These are phyloP conservation scores for Silybum marianum DNA, from an alignment of 129 eudicot species.

Conservation along the genomic window DNA sequence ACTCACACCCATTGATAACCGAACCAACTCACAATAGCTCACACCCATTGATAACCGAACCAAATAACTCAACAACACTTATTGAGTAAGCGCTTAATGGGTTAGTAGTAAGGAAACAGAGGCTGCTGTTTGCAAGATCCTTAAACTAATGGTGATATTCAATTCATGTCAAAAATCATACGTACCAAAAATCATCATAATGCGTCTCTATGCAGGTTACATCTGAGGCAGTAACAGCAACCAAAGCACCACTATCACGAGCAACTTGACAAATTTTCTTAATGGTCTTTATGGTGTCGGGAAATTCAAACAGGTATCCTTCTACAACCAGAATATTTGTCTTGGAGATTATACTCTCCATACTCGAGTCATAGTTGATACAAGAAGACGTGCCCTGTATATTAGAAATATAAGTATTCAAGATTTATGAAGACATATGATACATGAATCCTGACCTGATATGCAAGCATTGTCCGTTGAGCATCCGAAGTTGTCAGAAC, in stretches of 20 bases:
- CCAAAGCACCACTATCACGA: constrained; percentile 76
- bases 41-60: not conserved
- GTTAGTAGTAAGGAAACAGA: too few relatives aligned
- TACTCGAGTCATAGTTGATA: constrained; percentile 58
- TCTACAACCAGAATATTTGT: constrained; percentile 85
- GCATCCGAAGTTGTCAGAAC: constrained; percentile 97
- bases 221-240: constrained; percentile 97
- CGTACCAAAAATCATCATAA: constrained; percentile 93
- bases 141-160: not conserved
- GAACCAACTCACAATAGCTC: not conserved
- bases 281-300: constrained; percentile 87
- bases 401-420: constrained; percentile 18
- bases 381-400: constrained; percentile 90
- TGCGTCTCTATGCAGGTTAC: constrained; percentile 96
- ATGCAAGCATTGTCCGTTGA: constrained; percentile 98
- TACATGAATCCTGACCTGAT: constrained; percentile 55
- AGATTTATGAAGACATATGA: not conserved
- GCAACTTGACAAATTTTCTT: constrained; percentile 85
- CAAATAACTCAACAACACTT: not conserved
- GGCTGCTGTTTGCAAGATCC: not conserved
- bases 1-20: not conserved
- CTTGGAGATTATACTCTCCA: constrained; percentile 77
- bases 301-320: constrained; percentile 95
- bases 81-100: not conserved
- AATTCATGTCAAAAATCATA: not conserved